Base-by-base conservation (phyloP, 768 basidiomycete species). In the Vishniacozyma victoriae region DNA sequence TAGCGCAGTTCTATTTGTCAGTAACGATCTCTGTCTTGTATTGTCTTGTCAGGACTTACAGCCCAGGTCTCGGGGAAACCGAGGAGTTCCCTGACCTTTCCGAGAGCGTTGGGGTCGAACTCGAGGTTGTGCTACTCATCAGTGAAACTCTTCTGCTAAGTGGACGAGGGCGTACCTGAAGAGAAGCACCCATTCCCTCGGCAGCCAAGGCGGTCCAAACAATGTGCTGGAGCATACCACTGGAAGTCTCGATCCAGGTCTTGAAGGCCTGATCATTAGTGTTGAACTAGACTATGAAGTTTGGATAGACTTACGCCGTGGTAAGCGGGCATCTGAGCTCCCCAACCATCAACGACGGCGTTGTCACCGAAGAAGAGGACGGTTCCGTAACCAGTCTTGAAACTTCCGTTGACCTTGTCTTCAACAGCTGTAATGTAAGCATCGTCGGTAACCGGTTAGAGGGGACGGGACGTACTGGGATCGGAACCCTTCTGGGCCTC, bases 301-400 rank as follows among this genome's bases (percentile, higher is more conserved):
- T 22, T n/a, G 3, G 11, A 23, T 19, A 13, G 9, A 45, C 59
- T 44, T 35, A 62, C 60, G 35, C 50, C 38, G 18, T 46, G 48
- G 33, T 52, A 52, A 18, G 33, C 44, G 14, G 66, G 63, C 54
- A 71, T 68, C 45, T 64, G 58, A 16, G 46, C 51, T 9, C 42
- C 43, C 46, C 58, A 66, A n/a, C 40, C 45, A 26, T 68, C 55
- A 44, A 71, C 36, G 14, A 63, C 67, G 26, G 59, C 58, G 42
- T 71, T 54, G 53, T 75, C 74, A 27, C 72, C 70, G 46, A 72
- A 73, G 58, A 74, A 64, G 22, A 73, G 46, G 43, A 75, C 64
- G 19, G 74, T 72, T 22, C 74, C 74, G 48, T 68, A 60, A 5
- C 63, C 71, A 11, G 55, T 47, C 38, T 57, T 49, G 49, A 67